A percentile compares a stretch with the other conserved stretches of the same genome.
phyloP scores from a whole-genome alignment of 768 basidiomycete genomes.

The Mycena maculata region DNA sequence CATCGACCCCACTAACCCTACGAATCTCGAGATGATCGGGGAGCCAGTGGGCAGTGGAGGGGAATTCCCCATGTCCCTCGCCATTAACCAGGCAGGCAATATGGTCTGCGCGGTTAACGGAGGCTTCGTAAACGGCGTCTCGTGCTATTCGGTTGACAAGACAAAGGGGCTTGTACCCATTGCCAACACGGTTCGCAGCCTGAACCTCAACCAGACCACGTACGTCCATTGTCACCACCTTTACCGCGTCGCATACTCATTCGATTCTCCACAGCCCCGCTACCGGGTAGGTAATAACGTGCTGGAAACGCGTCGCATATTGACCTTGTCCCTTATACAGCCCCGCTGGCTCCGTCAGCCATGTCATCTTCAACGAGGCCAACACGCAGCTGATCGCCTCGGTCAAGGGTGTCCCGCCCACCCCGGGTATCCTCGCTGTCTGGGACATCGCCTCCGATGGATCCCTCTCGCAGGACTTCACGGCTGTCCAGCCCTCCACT shows the following conservation, averaged over 20 bases:
- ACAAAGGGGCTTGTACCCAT: constrained; percentile 53
- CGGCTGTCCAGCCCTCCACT: constrained; percentile 46
- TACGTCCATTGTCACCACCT: constrained; percentile 1
- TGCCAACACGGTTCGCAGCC: constrained; percentile 54
- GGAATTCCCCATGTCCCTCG: constrained; percentile 62
- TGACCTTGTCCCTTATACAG: constrained; percentile 3
- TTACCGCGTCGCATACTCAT: constrained; percentile 3
- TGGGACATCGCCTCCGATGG: constrained; percentile 60
- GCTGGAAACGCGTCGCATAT: neutral
- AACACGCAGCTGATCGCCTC: constrained; percentile 57
- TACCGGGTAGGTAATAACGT: constrained; percentile 43
- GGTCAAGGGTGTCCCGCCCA: constrained; percentile 60
- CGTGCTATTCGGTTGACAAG: constrained; percentile 58
- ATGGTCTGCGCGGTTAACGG: constrained; percentile 57
- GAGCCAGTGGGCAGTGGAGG: constrained; percentile 57
- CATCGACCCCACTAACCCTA: constrained; percentile 57
- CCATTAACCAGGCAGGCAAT: constrained; percentile 48
- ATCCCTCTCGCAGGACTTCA: constrained; percentile 56
- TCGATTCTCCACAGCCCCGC: constrained; percentile 45
- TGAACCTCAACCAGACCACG: constrained; percentile 62
- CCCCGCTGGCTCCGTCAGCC: constrained; percentile 56
- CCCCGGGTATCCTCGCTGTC: constrained; percentile 61
- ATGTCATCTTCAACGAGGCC: constrained; percentile 61
- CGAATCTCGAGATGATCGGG: constrained; percentile 55
- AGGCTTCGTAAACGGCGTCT: constrained; percentile 57